Evolutionary conservation across 495 filamentous ascomycete species (phyloP).

Genomic region (Friedmanniomyces simplex): DNA sequence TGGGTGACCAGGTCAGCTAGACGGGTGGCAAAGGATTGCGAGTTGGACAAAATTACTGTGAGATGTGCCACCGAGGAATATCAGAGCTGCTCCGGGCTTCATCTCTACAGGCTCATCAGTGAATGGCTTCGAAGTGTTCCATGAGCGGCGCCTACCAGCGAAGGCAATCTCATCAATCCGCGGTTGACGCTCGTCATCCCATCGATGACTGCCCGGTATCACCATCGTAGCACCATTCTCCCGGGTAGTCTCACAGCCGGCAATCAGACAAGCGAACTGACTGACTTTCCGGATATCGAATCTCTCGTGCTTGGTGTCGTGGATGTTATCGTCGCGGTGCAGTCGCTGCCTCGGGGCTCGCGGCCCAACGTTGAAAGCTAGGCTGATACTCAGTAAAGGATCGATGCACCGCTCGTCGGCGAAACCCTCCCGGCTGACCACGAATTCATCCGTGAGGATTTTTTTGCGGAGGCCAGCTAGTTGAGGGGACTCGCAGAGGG

Average conservation of each 20-base stretch:
- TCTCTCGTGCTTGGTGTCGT: background rate
- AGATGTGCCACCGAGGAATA: background rate
- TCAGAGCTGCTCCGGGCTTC: background rate
- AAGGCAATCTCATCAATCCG: background rate
- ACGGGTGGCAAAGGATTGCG: too few species aligned
- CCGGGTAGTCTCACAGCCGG: background rate
- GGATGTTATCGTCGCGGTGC: background rate
- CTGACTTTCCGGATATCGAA: background rate
- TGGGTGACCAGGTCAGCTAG: too few species aligned
- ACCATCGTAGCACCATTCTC: background rate
- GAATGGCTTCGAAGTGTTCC: too few species aligned
- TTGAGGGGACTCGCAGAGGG: background rate
- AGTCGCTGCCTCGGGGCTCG: background rate
- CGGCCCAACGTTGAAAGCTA: background rate
- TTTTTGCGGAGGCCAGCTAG: background rate
- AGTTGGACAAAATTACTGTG: too few species aligned
- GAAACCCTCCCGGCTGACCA: background rate
- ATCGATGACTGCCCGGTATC: background rate
- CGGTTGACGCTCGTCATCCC: background rate
- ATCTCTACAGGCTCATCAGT: background rate
- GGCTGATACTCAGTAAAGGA: background rate
- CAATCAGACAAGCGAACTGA: background rate
- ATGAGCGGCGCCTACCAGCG: background rate
- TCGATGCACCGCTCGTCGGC: background rate
- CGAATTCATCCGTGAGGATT: background rate